Evolutionary conservation across 2,329 filamentous ascomycete species (phyloP), one percentile per base, ranked within the genome.

Genomic region (Leptoxyphium fumago): DNA sequence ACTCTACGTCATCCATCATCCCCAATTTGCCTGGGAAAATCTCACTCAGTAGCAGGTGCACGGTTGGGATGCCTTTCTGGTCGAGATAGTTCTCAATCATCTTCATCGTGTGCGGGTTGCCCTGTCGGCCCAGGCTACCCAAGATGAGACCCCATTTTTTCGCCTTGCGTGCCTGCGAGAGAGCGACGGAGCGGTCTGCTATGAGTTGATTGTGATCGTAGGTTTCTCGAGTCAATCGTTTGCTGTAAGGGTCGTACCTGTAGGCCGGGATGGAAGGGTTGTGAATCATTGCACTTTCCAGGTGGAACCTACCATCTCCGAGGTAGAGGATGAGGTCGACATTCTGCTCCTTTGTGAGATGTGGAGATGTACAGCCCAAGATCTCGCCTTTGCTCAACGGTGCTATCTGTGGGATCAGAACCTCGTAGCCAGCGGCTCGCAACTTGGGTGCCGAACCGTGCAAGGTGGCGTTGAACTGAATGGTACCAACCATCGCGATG

Each of bases 281-380:
- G 60, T 96, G 91, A 52, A 98, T 98, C 89, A 98, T 98, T 57
- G 93, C 89, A 57, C 85, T 93, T 65, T 98, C 91, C 38, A 98
- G 81, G 61, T 98, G 91, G 69, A 95, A 95, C 46, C 88, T 77
- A 10, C 88, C 88, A 58, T 95, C 88, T 40, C 88, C 88, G 11
- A 95, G 77, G 61, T 95, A 95, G 1, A 95, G 69, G 39, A 95
- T 81, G 50, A 86, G 65, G 58, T 94, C 84, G 17, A 88, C 76
- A 32, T 70, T 67, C 34, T 65, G 56, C n/a, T 67, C 59, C 40
- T 61, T 60, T 3, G 64, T 59, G n/a, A 89, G 70, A 17, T 74
- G 74, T 0, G 91, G 91, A 0, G 88, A 94, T 7, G 91, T 98
- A 63, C 91, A 98, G n/a, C 91, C 91, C 1, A 98, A 70, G 42